Evolutionary conservation across 2,329 filamentous ascomycete genomes (phyloP), one percentile per base, ranked within the genome.

Genomic region (Plectosphaerella cucumerina): DNA sequence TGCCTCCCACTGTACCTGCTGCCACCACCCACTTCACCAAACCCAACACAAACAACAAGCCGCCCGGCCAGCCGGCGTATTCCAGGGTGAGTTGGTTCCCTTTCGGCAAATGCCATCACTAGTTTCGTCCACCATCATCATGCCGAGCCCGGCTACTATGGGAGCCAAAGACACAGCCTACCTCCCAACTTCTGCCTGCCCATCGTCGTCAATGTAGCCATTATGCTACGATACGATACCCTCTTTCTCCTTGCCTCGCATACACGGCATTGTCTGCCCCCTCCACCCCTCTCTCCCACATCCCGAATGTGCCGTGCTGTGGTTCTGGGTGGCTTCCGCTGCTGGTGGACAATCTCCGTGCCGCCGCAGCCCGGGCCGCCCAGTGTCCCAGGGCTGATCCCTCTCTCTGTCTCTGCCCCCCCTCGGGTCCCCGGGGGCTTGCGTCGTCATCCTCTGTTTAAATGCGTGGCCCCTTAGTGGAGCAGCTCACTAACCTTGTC

Each of bases 401-500:
- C 39, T 42, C 18, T 17, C 17, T 42, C 26, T 31, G 23, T 26
- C 23, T 31, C 26, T 31, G 9, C 26, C 26, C 8, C 26, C 8
- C 26, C 26, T 31, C 26, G 26, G 26, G 26, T 31, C 26, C 9
- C 26, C 26, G 26, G 39, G 39, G 39, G 39, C 39, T 20, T 17
- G 45, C 45, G 45, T 47, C 45, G 45, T 47, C 45, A 47, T 37
- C 45, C 45, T 39, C 22, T 21, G 45, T 31, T 31, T 21, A 37
- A 33, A 37, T 47, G 45, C 45, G 45, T 47, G 45, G 45, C 45
- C 31, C 45, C 18, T 20, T 18, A 17, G 39, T 42, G 39, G 39
- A 18, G 39, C 39, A 12, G n/a, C 17, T 42, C 39, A 42, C 39
- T 42, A 54, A 48, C 39, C 39, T 52, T 47, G 44, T 31, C 17